A percentile compares a stretch with the other conserved stretches of the same genome.
These are phyloP conservation scores for Lactifluus volemus DNA, from an alignment of 768 basidiomycete species.

Conservation along the genomic window DNA sequence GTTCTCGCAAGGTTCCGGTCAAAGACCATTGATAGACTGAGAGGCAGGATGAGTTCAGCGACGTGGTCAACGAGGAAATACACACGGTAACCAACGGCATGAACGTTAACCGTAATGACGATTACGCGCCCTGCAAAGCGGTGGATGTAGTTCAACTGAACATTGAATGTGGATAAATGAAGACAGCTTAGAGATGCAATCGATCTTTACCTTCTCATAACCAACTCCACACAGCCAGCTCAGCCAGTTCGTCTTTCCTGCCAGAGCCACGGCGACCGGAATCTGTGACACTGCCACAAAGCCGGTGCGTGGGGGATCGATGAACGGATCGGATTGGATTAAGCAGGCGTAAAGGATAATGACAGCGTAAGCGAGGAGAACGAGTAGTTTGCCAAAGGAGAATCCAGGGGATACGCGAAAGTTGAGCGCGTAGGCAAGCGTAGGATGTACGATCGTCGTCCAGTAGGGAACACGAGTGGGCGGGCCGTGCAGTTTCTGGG, in stretches of 20 bases:
- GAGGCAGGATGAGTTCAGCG: neutral
- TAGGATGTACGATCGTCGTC: slow-evolving; percentile 28
- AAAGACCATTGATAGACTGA: slow-evolving; percentile 11
- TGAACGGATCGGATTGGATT: slow-evolving; percentile 28
- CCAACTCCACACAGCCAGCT: slow-evolving; percentile 34
- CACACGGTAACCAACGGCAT: slow-evolving; percentile 36
- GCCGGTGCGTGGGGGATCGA: slow-evolving; percentile 28
- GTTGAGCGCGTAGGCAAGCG: slow-evolving; percentile 26
- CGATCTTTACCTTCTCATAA: slow-evolving; percentile 36
- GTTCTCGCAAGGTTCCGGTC: neutral
- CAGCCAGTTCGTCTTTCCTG: slow-evolving; percentile 42
- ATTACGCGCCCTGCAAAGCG: slow-evolving; percentile 41
- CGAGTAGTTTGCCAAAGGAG: slow-evolving; percentile 31
- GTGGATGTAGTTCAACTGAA: slow-evolving; percentile 45
- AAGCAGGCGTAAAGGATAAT: slow-evolving; percentile 33
- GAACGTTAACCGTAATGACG: slow-evolving; percentile 34
- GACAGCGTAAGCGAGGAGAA: slow-evolving; percentile 30
- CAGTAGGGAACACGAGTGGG: slow-evolving; percentile 33
- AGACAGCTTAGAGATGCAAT: neutral
- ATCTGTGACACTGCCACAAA: slow-evolving; percentile 37
- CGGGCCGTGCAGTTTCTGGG: neutral
- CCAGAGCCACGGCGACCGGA: slow-evolving; percentile 36
- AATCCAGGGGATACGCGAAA: slow-evolving; percentile 29
- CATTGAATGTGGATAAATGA: slow-evolving; percentile 1
- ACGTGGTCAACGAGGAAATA: neutral